Evolutionary conservation across 495 filamentous ascomycete species (phyloP), one percentile per base, ranked within the genome.

Genomic region (Physcia stellaris): DNA sequence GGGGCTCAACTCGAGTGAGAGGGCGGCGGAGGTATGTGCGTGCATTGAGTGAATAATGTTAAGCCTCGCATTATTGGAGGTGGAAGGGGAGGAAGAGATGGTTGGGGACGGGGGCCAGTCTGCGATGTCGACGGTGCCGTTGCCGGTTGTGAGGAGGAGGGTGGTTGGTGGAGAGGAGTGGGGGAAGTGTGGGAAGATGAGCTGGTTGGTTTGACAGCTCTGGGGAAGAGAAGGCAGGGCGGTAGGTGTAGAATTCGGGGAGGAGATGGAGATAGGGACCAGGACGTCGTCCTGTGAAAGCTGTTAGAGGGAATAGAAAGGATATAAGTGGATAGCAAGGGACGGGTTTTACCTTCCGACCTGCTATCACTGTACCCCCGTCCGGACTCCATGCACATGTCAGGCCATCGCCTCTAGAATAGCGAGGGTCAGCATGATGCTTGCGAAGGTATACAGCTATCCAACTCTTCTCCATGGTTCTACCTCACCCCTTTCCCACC

Each of bases 361-460:
- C 90, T 29, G 83, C 86, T 5, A 94, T 63, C 34, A 96, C 63
- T 33, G 74, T 77, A 31, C 66, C 73, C 3, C 92, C 92, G 52
- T 90, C 80, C n/a, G 86, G 86, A 37, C 70, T 74, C 86, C 90
- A 98, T 4, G 78, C 80, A 37, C 94, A 63, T 11, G 76, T 82
- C 43, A 92, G 83, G 6, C 84, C 81, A 53, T 82, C 79, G 5
- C 84, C 85, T 23, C n/a, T n/a, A n/a, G n/a, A n/a, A n/a, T n/a
- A n/a, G n/a, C n/a, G n/a, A n/a, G n/a, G n/a, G n/a, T n/a, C n/a
- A n/a, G n/a, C n/a, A n/a, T n/a, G n/a, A n/a, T n/a, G n/a, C n/a
- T n/a, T n/a, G n/a, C n/a, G n/a, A n/a, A n/a, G n/a, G n/a, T n/a
- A n/a, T n/a, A n/a, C n/a, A n/a, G n/a, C n/a, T n/a, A n/a, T n/a